These are phyloP conservation scores for Nigrospora osmanthi DNA, from an alignment of 2,329 filamentous ascomycete species.

Conservation along the genomic window DNA sequence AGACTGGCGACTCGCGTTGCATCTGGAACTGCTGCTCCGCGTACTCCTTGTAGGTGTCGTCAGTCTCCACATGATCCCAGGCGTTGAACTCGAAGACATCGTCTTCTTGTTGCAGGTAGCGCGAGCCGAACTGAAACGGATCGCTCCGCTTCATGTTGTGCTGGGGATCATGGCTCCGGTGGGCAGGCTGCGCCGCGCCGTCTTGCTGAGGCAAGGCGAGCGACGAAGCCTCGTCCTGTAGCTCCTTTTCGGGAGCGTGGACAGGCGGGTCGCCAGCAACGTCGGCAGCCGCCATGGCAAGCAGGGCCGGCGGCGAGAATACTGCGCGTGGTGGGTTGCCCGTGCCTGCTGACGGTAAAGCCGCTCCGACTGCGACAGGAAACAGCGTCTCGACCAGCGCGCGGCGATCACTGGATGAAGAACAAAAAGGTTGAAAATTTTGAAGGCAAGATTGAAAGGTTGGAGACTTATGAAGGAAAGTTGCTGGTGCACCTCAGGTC, in stretches of 20 bases:
- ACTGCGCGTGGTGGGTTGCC: not conserved
- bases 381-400: not conserved
- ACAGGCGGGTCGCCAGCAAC: constrained; percentile 4
- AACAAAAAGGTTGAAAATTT: constrained; percentile 1
- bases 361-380: not conserved
- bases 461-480: constrained; percentile 1
- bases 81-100: constrained; percentile 97
- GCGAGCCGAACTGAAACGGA: constrained; percentile 92
- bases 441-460: not conserved
- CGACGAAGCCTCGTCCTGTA: constrained; percentile 12
- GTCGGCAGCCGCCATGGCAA: constrained; percentile 4
- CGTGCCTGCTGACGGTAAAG: not conserved
- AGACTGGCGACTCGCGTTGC: constrained; percentile 81
- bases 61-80: constrained; percentile 96
- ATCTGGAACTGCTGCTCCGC: constrained; percentile 75
- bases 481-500: too few species aligned
- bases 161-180: constrained; percentile 63
- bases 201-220: constrained; percentile 16
- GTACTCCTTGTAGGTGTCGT: constrained; percentile 80
- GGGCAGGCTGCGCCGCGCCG: constrained; percentile 36
- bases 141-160: constrained; percentile 80
- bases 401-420: not conserved
- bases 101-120: constrained; percentile 74
- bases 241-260: constrained; percentile 14
- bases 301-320: not conserved